phyloP scores from a whole-genome alignment of 345 rosid species.

The Isatis tinctoria region DNA sequence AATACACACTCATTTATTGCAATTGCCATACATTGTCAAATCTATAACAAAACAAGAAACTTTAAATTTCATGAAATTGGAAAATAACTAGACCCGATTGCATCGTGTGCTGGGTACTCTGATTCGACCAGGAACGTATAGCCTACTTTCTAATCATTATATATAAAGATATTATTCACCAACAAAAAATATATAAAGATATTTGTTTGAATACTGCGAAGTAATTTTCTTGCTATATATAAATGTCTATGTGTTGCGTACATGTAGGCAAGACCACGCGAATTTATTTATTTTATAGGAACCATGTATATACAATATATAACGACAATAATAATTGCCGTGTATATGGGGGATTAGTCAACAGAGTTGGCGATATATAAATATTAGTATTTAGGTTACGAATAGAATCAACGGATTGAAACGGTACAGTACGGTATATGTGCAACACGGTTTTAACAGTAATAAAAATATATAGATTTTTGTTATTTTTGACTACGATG shows the following conservation, averaged over 20 bases:
- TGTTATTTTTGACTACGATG: no score
- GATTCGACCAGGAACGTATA: slow-evolving; percentile 3
- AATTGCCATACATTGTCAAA: not conserved
- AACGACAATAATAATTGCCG: not conserved
- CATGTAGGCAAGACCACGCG: not conserved
- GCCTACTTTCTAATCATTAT: not conserved
- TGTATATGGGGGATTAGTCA: slow-evolving; percentile 15
- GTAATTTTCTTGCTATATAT: not conserved
- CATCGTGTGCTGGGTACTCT: not conserved
- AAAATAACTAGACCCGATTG: not conserved
- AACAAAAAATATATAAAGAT: no score
- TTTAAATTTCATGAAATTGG: not conserved
- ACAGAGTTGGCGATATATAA: not conserved
- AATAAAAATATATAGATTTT: no score
- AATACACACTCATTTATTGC: not conserved
- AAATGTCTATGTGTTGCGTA: not conserved
- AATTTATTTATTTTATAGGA: not conserved
- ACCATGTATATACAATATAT: not conserved
- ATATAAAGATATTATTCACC: no score
- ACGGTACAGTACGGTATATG: no score
- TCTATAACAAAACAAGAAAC: not conserved
- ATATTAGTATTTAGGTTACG: no score
- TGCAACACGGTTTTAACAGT: no score
- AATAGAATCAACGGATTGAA: no score
- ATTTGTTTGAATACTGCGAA: not conserved